Base-by-base conservation (phyloP, 1,139 yeast genomes). In the Sugiyamaella castrensis region DNA sequence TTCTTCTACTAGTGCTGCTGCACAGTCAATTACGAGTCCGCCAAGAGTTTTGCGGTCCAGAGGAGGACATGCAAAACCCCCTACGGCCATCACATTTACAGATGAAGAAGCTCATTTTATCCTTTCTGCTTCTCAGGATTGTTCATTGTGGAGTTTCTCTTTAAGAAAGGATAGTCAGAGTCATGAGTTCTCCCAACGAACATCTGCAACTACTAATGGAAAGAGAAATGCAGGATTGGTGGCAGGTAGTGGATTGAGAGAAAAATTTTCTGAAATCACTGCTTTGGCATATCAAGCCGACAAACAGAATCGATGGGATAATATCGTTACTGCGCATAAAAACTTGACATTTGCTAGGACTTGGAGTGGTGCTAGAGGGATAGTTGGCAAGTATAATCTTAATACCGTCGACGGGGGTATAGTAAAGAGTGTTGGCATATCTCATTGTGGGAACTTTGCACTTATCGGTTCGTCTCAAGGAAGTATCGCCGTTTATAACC, bases 31-130 rank as follows among this genome's bases (percentile, higher is more conserved):
- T 30, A 82, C 84, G 5, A 80, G 94, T 6, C 96, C 98, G 1
- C 98, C 98, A 36, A 82, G 98, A 64, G 82, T 84, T 54, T 75
- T 94, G 60, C 81, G 98, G 67, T 86, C 95, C 0, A 80, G 98
- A 65, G 98, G 98, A 59, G 99, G 99, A 11, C 98, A 94, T 67
- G 82, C 96, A 2, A 85, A 88, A 19, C 96, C 98, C 6, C 95
- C 98, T 2, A 75, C 85, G 0, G 70, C 81, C 10, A 82, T 94
- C 43, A 73, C 75, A 33, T 94, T 92, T 66, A 88, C 95, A 2
- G 86, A 87, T 58, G 79, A 81, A 15, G 83, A 80, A 54, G 82
- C 96, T 0, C 98, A 94, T 68, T 87, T 82, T 67, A 66, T 94
- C 30, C 76, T 87, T 50, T 87, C 96, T 55, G 95, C 95, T 4